Base-by-base conservation (phyloP, 2,329 filamentous ascomycete species). In the Trichocomaceae sp. region DNA sequence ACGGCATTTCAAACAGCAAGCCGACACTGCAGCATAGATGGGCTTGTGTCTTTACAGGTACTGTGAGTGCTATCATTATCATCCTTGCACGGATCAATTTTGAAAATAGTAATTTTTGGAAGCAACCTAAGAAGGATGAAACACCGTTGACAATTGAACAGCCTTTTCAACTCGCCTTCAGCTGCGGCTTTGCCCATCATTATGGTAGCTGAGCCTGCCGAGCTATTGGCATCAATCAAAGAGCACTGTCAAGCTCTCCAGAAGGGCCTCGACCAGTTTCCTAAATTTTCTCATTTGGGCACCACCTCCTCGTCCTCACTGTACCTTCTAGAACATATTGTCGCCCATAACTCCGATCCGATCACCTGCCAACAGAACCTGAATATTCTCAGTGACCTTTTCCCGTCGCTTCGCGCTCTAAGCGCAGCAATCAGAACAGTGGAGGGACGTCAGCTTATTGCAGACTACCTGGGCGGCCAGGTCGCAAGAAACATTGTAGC, bases 221-320 rank as follows among this genome's bases (percentile, higher is more conserved):
- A 56, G 8, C 52, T 68, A 15, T 31, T 66, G 10, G 2, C 60
- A 9, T 58, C 57, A 15, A 42, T 69, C 12, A 52, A 64, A 23
- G 58, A 61, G 29, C 64, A 67, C 39, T 70, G 72, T 19, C 66
- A 71, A 59, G 71, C 69, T 53, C 59, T 77, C 29, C 61, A 65
- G 2, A 57, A 69, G 5, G 62, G 66, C 7, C 60, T 58, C 9
- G 20, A 33, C 23, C 29, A 42, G 4, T 47, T 50, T 12, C 44
- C 15, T 29, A 41, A 48, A 13, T 39, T 59, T n/a, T 29, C 51
- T 17, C 2, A 17, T 17, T n/a, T 13, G 10, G 37, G 20, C 33
- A 15, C 10, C 6, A 20, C 33, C 8, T 26, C 56, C 37, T n/a
- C 50, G 8, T 58, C 62, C n/a, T 57, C 61, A 13, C 33, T 63